Evolutionary conservation across 148 eudicot species (phyloP), one percentile per base, ranked within the genome.

Genomic region (Vaccinium myrtillus): DNA sequence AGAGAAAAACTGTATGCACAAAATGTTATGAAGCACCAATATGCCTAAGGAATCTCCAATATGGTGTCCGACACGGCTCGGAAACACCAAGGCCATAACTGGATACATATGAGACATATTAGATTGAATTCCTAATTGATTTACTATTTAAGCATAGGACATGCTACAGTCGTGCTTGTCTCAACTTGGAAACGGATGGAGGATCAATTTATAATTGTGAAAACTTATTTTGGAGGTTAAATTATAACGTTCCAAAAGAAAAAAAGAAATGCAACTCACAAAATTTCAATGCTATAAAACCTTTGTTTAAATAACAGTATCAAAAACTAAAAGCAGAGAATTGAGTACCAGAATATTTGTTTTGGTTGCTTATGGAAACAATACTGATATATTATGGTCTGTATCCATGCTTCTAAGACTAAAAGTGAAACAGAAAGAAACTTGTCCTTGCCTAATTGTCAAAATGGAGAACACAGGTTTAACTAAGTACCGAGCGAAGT

Each of bases 401-500:
- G 36, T 25, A 67, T 25, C 73, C 15, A 67, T 67, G 36, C 73
- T 67, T 9, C 13, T 3, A 27, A 25, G 36, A 25, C 36, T 25
- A 67, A 65, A 59, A 67, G 53, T 77, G 32, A 8, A 19, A 76
- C 32, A 51, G 23, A 8, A 15, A 11, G 1, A 54, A 78, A 53
- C 11, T 78, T 27, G 39, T 78, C 79, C 6, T 53, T 78, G 46
- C 61, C 61, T 27, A 14, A 2, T 14, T 12, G 13, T 54, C 81
- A 51, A 78, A 14, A 67, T 49, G 48, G 49, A 49, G 19, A 69
- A 2, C 3, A 55, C 11, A 73, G 82, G 75, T 69, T 75, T 50
- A 80, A 65, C 81, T 36, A 85, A 70, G 70, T 92, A 95, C 98
- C 87, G 87, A 48, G 53, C 96, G 96, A 79, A 95, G 96, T 87